Conservation (phyloP, 495 filamentous ascomycete species). For the Hypoxylon fuscum region DNA sequence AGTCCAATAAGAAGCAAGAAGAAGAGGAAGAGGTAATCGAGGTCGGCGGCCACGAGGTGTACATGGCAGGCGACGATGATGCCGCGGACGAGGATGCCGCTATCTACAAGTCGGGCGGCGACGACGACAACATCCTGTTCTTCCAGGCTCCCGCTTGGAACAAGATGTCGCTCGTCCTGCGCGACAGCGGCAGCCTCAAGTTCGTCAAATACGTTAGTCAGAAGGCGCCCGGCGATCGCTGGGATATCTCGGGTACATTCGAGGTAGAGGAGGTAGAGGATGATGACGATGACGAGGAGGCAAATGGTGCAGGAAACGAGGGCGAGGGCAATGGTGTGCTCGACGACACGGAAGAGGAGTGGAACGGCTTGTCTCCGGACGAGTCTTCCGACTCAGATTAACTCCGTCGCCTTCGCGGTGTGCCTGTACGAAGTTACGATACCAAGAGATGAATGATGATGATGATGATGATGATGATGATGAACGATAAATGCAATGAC, state of each 20-base stretch:
- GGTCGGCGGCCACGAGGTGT: conserved; percentile 88
- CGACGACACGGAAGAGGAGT: conserved; percentile 58
- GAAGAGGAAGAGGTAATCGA: conserved; percentile 55
- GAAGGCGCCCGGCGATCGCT: conserved; percentile 84
- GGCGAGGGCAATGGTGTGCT: conserved; percentile 35
- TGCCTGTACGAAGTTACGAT: conserved; percentile 4
- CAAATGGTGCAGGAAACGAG: conserved; percentile 34
- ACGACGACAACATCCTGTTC: conserved; percentile 92
- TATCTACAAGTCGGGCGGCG: conserved; percentile 80
- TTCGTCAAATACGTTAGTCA: conserved; percentile 97
- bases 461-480: conserved; percentile 31
- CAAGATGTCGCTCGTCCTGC: conserved; percentile 83
- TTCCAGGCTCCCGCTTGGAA: conserved; percentile 91
- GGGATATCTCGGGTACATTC: conserved; percentile 83
- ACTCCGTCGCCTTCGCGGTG: neutral
- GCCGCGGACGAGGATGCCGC: conserved; percentile 77
- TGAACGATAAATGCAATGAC: no score
- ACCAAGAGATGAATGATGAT: conserved; percentile 27
- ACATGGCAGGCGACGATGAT: conserved; percentile 89
- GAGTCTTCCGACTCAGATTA: conserved; percentile 57
- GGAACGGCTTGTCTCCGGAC: conserved; percentile 57
- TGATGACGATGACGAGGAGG: conserved; percentile 49
- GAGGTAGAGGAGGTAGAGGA: conserved; percentile 61
- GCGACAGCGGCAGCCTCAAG: conserved; percentile 84
- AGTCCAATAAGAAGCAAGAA: conserved; percentile 40